Evolutionary conservation across 345 rosid species (phyloP), one percentile per base, ranked within the genome.

Genomic region (Gossypioides kirkii): DNA sequence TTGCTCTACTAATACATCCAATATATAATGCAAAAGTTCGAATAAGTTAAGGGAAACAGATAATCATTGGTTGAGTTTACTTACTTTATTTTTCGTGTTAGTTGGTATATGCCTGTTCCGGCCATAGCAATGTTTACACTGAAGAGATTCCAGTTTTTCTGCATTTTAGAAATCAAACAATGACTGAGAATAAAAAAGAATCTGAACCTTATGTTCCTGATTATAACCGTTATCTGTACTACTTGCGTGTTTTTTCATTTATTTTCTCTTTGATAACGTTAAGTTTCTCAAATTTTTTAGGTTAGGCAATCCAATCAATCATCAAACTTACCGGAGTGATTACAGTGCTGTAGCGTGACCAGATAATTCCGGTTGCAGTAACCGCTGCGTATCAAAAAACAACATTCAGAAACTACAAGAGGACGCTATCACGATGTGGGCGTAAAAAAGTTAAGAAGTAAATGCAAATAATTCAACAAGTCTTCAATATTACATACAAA

Each of bases 141-240:
- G 52, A 90, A 88, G 53, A 95, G 96, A 82, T 92, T 95, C 99
- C 98, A 95, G 81, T 95, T 95, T 84, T 92, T 89, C 99, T 92
- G 89, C 74, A 81, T 77, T 78, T 72, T 36, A 60, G 38, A 41
- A 71, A 71, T 55, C 68, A 14, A 59, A 47, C 5, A 47, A 67
- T 67, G 42, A 61, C 32, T 13, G 55, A 64, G 32, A 23, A 71
- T 70, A 50, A 75, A 71, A 70, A 76, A 41, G 17, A 69, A 69
- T 3, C 22, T 13, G 20, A 58, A 25, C 23, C 17, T 53, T 68
- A 28, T 17, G 17, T 4, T 12, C 38, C 54, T 17, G 45, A 62
- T 52, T 13, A 36, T 26, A 70, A 49, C 17, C 8, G 18, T 16
- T 11, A 59, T 32, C 7, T 32, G 7, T 32, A 32, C 38, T 32